phyloP scores from a whole-genome alignment of 495 filamentous ascomycete species.

The Friedmanniomyces simplex region DNA sequence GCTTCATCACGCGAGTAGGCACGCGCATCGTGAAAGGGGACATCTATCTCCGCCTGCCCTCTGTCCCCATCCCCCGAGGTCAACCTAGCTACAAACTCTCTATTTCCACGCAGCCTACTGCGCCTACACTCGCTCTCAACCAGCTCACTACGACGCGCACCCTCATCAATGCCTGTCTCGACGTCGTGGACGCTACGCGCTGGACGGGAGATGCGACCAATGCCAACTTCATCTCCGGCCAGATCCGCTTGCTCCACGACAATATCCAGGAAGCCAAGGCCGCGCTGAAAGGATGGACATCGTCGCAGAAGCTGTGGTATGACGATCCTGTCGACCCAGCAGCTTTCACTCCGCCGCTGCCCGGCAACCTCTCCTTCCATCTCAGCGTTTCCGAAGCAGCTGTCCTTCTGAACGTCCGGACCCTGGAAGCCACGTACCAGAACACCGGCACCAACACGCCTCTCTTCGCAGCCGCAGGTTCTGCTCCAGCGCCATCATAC shows the following conservation, averaged over 20 bases:
- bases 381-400: slow-evolving; percentile 67
- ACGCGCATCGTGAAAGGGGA: slow-evolving; percentile 34
- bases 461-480: slow-evolving; percentile 37
- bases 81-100: slow-evolving; percentile 46
- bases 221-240: slow-evolving; percentile 62
- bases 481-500: slow-evolving; percentile 35
- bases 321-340: slow-evolving; percentile 42
- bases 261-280: slow-evolving; percentile 59
- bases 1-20: slow-evolving; percentile 63
- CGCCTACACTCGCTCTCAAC: slow-evolving; percentile 47
- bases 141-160: slow-evolving; percentile 60
- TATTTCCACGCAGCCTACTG: slow-evolving; percentile 39
- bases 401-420: slow-evolving; percentile 67
- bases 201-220: slow-evolving; percentile 51
- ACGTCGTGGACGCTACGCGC: slow-evolving; percentile 65
- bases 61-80: slow-evolving; percentile 40
- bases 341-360: slow-evolving; percentile 49
- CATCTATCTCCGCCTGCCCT: slow-evolving; percentile 32
- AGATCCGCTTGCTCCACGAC: slow-evolving; percentile 65
- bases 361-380: slow-evolving; percentile 57
- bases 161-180: slow-evolving; percentile 66
- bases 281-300: slow-evolving; percentile 47
- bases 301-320: slow-evolving; percentile 46
- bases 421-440: slow-evolving; percentile 53
- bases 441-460: slow-evolving; percentile 26